Base-by-base conservation (phyloP, 2,329 filamentous ascomycete genomes). In the Aspergillus caelatus region DNA sequence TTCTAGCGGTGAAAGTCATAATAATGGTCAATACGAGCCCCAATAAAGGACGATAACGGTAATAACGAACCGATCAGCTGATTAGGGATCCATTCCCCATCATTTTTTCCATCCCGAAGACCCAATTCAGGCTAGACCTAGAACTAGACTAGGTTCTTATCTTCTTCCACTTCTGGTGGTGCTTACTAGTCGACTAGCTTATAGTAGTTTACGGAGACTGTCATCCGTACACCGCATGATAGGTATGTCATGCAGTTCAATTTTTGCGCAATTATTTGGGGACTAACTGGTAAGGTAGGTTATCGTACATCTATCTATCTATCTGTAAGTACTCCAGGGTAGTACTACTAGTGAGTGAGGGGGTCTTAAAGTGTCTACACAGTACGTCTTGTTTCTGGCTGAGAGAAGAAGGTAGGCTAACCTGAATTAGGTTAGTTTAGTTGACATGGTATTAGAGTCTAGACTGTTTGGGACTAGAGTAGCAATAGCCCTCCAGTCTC, bases 161-260 rank as follows among this genome's bases (percentile, higher is more conserved):
- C 26, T 9, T 52, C 48, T 11, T 32, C 48, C 48, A 32, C 21
- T 52, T 58, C 55, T 0, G 41, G 56, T 34, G 56, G 32, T 57
- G 21, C 12, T 19, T 32, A 52, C 48, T 52, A 52, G 28, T n/a
- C 26, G 26, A 50, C 9, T 52, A 52, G 48, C 48, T 52, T 52
- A 34, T 48, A 30, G 28, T 52, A 52, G 48, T 52, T 55, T 55
- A 55, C 14, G 52, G 52, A 55, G 32, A 55, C n/a, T 14, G 34
- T 48, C 12, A 26, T 26, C 50, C 30, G 28, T 55, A 55, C 52
- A 55, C 52, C 32, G 52, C 52, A 55, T 39, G 52, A 55, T 55
- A 55, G 32, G 32, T 41, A 55, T 55, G 30, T 21, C 6, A 7
- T 16, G 39, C 9, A 21, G 11, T 2, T 55, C 12, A 16, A 30